Conservation (phyloP, 2,329 filamentous ascomycete genomes). For the Neopestalotiopsis sp. region DNA sequence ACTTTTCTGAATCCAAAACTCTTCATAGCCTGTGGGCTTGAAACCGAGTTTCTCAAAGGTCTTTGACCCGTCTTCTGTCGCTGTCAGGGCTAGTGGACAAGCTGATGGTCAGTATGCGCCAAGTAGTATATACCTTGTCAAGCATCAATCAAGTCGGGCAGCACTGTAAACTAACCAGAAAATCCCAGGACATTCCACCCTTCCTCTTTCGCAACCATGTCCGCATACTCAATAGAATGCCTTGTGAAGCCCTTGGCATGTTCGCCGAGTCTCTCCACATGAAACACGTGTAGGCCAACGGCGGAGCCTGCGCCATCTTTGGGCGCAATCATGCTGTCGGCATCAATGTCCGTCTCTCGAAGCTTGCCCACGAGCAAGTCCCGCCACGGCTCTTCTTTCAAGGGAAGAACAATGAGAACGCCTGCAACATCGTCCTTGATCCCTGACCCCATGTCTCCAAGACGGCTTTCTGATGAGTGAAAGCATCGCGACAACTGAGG, state of each 20-base stretch:
- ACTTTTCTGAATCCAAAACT: constrained; percentile 25
- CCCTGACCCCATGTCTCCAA: background rate
- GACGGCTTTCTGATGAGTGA: background rate
- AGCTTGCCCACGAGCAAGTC: constrained; percentile 34
- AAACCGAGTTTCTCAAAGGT: constrained; percentile 36
- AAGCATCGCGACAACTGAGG: constrained; percentile 37
- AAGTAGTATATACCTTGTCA: background rate
- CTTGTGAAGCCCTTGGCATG: constrained; percentile 29
- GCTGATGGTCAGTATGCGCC: background rate
- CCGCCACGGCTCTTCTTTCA: constrained; percentile 33
- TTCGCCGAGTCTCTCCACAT: constrained; percentile 36
- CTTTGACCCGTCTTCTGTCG: constrained; percentile 33
- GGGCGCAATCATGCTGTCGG: constrained; percentile 32
- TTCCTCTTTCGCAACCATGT: constrained; percentile 20
- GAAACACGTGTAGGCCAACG: constrained; percentile 42
- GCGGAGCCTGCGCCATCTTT: constrained; percentile 18
- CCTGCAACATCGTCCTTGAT: constrained; percentile 21
- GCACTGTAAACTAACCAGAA: constrained; percentile 30
- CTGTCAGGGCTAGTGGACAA: constrained; percentile 34
- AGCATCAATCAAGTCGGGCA: background rate
- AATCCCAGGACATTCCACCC: constrained; percentile 33
- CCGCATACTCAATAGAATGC: constrained; percentile 28
- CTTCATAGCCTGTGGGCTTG: constrained; percentile 35
- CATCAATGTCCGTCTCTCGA: constrained; percentile 36
- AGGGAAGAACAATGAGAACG: constrained; percentile 38